Conservation (phyloP, 2,329 filamentous ascomycete species). For the Claviceps capensis region DNA sequence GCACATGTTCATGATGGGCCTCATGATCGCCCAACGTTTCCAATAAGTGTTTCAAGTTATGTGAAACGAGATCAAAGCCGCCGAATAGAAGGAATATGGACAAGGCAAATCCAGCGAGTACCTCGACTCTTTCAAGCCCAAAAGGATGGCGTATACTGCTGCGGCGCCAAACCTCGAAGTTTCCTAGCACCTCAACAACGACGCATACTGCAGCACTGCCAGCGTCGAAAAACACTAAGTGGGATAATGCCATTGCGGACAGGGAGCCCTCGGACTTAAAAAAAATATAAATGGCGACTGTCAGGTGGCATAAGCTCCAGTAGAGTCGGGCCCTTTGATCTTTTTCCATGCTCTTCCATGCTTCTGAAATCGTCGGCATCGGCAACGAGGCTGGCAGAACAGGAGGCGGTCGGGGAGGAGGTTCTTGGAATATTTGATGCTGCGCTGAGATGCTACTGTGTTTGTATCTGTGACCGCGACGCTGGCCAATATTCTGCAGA, state of each 20-base stretch:
- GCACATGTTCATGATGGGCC: conserved; percentile 55
- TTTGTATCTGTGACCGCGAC: conserved; percentile 94
- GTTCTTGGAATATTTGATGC: conserved; percentile 93
- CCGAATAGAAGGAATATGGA: conserved; percentile 95
- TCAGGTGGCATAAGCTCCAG: conserved; percentile 83
- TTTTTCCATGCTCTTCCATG: conserved; percentile 75
- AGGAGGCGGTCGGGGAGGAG: conserved; percentile 69
- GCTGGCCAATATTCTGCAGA: conserved; percentile 67
- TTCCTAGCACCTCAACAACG: conserved; percentile 80
- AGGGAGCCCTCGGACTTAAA: conserved; percentile 76
- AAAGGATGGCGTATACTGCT: conserved; percentile 91
- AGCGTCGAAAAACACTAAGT: conserved; percentile 90
- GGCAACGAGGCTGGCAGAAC: conserved; percentile 85
- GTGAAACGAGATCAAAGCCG: conserved; percentile 87
- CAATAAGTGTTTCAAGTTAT: conserved; percentile 85
- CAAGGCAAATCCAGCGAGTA: conserved; percentile 90
- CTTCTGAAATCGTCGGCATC: conserved; percentile 78
- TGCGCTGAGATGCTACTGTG: conserved; percentile 80
- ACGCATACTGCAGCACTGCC: conserved; percentile 85
- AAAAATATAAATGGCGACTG: conserved; percentile 72
- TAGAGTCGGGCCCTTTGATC: conserved; percentile 72
- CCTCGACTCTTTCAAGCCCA: conserved; percentile 80
- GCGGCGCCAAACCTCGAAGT: conserved; percentile 95
- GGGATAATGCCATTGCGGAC: conserved; percentile 82
- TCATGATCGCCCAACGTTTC: conserved; percentile 49